Evolutionary conservation across 257 asterid genomes (phyloP), one percentile per base, ranked within the genome.

Genomic region (Solanum neorickii): DNA sequence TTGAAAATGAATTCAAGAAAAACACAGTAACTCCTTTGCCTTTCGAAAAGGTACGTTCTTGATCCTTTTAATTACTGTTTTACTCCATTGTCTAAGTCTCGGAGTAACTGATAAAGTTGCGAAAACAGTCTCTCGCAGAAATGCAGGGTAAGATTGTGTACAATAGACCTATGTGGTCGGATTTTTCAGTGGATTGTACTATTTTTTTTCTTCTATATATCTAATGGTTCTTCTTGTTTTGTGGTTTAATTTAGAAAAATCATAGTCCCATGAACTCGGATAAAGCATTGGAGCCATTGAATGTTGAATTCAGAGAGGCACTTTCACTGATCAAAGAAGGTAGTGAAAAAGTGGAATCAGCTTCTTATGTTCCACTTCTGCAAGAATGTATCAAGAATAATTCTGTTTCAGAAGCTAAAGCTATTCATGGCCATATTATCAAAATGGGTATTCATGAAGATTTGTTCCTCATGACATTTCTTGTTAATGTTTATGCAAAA

Each of bases 401-500:
- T 14, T 93, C 94, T 6, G 90, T 91, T 89, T 88, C 94, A 0
- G 93, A 90, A 14, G 93, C 92, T 66, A 90, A 93, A 72, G 83
- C 90, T 21, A 82, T 97, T 33, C 98, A 97, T 78, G 95, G 93
- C 82, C 98, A 94, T 87, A 93, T 97, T 3, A 68, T 93, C 9
- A 97, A 97, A 87, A 90, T 93, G 65, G 98, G 98, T 35, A 76
- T 90, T 29, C 85, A 78, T 41, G 91, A 89, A 87, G 96, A 95
- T 35, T 29, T 90, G 90, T 95, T 94, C 88, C 93, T 95, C 85
- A 91, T 90, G 94, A 95, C 98, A n/a, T 92, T 90, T 87, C 95
- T 96, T 3, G 93, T 96, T 15, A 94, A 96, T 86, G 97, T 89
- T 0, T 96, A 96, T 87, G 95, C 93, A 2, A 96, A 93, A 91